Evolutionary conservation across 1,284 basidiomycete genomes (phyloP).

Genomic region (Puccinia triticina): DNA sequence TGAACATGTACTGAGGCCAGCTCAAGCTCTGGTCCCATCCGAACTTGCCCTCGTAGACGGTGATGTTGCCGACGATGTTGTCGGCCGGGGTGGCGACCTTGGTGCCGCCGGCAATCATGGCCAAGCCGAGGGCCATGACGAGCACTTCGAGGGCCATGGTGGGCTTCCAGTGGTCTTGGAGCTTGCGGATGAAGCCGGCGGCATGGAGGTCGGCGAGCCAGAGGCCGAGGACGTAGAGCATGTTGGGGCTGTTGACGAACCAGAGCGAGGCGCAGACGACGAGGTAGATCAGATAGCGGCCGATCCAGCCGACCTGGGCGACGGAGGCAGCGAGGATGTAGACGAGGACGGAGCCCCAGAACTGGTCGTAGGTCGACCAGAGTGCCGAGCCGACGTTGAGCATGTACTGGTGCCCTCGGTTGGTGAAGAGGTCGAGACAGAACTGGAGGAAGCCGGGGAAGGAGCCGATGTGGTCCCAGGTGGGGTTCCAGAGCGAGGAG

Average conservation of each 20-base stretch:
- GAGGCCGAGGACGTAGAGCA: conserved; percentile 60
- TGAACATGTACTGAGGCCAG: conserved; percentile 61
- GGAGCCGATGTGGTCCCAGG: conserved; percentile 60
- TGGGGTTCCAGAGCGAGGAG: conserved; percentile 60
- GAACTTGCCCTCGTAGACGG: conserved; percentile 59
- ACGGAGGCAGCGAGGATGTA: conserved; percentile 61
- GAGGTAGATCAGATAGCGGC: conserved; percentile 60
- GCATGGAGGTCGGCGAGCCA: conserved; percentile 61
- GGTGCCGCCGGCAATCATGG: conserved; percentile 59
- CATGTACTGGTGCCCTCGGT: conserved; percentile 61
- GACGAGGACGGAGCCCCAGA: conserved; percentile 62
- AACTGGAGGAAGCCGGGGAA: conserved; percentile 61
- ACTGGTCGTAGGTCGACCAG: conserved; percentile 62
- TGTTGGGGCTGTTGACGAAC: conserved; percentile 59
- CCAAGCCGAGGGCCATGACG: conserved; percentile 59
- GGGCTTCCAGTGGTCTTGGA: conserved; percentile 59
- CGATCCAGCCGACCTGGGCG: conserved; percentile 59
- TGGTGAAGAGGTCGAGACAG: conserved; percentile 60
- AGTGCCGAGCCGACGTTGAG: conserved; percentile 60
- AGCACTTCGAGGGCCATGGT: conserved; percentile 59
- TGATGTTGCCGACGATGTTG: conserved; percentile 57
- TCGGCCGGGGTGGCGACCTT: conserved; percentile 59
- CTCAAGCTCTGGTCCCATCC: conserved; percentile 55
- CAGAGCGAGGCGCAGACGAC: conserved; percentile 58
- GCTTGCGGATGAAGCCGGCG: conserved; percentile 60